phyloP scores from a whole-genome alignment of 805 yeast species.

The Yarrowia sp. region DNA sequence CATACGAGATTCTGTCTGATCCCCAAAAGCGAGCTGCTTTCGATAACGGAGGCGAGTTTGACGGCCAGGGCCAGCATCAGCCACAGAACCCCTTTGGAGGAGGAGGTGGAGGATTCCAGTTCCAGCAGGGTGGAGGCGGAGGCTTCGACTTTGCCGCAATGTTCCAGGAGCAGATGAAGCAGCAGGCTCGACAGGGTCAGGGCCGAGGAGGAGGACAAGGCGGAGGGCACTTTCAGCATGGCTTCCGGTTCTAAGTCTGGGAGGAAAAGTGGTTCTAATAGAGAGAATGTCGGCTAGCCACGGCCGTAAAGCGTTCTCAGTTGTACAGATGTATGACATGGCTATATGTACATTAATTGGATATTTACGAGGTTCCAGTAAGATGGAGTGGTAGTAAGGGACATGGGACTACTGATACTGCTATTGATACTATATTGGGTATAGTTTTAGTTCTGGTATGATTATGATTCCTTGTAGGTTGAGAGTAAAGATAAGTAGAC shows the following conservation, averaged over 20 bases:
- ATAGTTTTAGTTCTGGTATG: too few relatives aligned
- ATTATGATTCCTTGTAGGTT: too few relatives aligned
- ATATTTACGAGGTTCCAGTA: background rate
- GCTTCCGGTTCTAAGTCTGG: background rate
- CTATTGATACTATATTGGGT: too few relatives aligned
- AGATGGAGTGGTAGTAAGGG: too few relatives aligned
- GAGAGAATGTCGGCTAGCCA: constrained; percentile 13
- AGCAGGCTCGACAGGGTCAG: constrained; percentile 13
- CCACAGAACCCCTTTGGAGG: constrained; percentile 16
- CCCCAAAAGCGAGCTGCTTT: constrained; percentile 60
- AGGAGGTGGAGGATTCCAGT: constrained; percentile 3
- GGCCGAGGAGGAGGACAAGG: constrained; percentile 1
- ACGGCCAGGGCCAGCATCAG: constrained; percentile 20
- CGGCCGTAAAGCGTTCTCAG: constrained; percentile 1
- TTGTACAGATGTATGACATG: background rate
- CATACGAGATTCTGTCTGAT: constrained; percentile 79
- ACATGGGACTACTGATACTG: too few relatives aligned
- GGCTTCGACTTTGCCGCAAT: constrained; percentile 22
- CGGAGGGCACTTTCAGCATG: background rate
- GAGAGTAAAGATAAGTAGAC: too few relatives aligned
- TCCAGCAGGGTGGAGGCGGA: constrained; percentile 18
- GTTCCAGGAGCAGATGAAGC: constrained; percentile 23
- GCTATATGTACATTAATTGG: constrained; percentile 15
- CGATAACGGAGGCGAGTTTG: constrained; percentile 50
- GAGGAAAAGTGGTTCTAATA: background rate